Evolutionary conservation across 2,329 filamentous ascomycete species (phyloP).

Genomic region (Raffaelea arxii): DNA sequence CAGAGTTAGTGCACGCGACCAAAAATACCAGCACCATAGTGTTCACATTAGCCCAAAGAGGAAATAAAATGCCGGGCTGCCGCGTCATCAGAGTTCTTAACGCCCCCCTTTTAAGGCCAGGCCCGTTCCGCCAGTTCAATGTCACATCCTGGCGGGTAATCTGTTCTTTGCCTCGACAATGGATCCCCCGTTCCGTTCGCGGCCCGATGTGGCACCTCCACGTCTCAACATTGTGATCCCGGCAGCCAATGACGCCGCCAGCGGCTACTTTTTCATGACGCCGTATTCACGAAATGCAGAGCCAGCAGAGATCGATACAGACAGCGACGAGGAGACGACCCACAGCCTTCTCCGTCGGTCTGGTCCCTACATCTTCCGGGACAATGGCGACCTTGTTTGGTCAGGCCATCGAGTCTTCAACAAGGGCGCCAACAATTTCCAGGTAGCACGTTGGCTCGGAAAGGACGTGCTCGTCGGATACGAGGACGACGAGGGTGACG

Average conservation of each 20-base stretch:
- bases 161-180: too few relatives aligned
- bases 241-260: constrained; percentile 26
- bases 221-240: constrained; percentile 22
- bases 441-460: constrained; percentile 37
- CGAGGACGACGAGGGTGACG: constrained; percentile 40
- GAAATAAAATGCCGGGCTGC: too few relatives aligned
- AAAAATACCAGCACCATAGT: too few relatives aligned
- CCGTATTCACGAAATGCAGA: constrained; percentile 13
- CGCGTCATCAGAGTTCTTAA: too few relatives aligned
- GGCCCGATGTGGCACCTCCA: constrained; percentile 22
- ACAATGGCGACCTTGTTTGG: constrained; percentile 47
- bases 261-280: constrained; percentile 19
- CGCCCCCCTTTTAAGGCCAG: too few relatives aligned
- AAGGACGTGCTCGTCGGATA: constrained; percentile 43
- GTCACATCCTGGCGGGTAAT: too few relatives aligned
- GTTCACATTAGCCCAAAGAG: too few relatives aligned
- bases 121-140: too few relatives aligned
- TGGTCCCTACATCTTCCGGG: constrained; percentile 44
- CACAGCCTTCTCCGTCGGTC: constrained; percentile 24
- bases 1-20: too few relatives aligned
- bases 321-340: constrained; percentile 19
- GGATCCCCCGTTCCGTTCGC: constrained; percentile 13
- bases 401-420: constrained; percentile 43
- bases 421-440: constrained; percentile 45
- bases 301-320: constrained; percentile 4